Percentiles rank a stretch among this genome's conserved stretches.
Conservation (phyloP, 2,329 filamentous ascomycete genomes). For the Diplocarpon rosae region DNA sequence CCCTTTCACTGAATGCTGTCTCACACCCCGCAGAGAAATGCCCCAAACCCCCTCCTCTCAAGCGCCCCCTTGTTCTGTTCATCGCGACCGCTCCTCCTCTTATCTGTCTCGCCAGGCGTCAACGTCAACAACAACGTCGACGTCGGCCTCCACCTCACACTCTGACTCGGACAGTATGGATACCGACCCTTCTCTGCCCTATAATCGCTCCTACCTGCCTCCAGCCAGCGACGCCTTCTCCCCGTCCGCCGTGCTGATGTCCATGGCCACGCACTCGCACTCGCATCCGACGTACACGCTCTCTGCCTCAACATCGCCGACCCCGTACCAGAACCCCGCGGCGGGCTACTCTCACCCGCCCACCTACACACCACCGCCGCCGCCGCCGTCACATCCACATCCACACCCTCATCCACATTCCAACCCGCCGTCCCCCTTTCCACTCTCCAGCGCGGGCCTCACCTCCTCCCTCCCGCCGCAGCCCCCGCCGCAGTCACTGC, state of each 20-base stretch:
- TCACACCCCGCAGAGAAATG: neutral
- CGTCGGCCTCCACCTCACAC: neutral
- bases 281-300: constrained; percentile 7
- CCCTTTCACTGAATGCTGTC: neutral
- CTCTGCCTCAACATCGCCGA: neutral
- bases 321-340: neutral
- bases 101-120: too few relatives aligned
- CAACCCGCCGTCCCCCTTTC: neutral
- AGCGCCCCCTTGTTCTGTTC: neutral
- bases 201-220: neutral
- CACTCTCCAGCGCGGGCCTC: neutral
- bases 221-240: constrained; percentile 11
- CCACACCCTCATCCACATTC: neutral
- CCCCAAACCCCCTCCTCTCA: neutral
- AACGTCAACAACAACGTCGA: too few relatives aligned
- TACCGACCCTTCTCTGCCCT: constrained; percentile 1
- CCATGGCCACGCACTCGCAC: constrained; percentile 11
- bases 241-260: constrained; percentile 13
- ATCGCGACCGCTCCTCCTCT: neutral
- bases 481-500: neutral
- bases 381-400: neutral
- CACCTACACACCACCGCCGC: neutral
- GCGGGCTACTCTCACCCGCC: neutral
- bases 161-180: constrained; percentile 1
- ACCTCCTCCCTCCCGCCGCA: neutral